These are phyloP conservation scores for Ustilago trichophora DNA, from an alignment of 1,284 basidiomycete genomes.

Conservation along the genomic window DNA sequence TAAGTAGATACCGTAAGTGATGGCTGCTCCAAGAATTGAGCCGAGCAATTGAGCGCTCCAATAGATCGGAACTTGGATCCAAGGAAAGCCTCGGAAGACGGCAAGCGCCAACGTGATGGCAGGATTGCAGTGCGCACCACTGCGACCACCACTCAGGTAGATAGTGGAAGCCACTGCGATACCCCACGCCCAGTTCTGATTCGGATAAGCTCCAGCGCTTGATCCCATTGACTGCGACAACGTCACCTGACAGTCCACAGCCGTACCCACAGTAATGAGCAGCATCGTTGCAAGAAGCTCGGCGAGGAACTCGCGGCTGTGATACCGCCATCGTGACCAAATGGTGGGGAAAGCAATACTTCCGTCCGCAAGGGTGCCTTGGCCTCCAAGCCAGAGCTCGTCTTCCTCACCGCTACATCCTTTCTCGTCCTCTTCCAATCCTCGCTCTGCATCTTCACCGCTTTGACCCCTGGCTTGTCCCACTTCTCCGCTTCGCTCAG, in stretches of 20 bases:
- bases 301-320: conserved; percentile 27
- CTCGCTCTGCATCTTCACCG: background rate
- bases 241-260: conserved; percentile 57
- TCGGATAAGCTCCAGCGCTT: conserved; percentile 31
- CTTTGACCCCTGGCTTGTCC: background rate
- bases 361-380: conserved; percentile 14
- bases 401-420: background rate
- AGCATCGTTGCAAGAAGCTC: conserved; percentile 31
- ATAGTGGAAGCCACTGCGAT: conserved; percentile 52
- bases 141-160: conserved; percentile 55
- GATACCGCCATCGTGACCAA: conserved; percentile 24
- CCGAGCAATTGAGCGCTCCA: conserved; percentile 78
- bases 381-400: conserved; percentile 20
- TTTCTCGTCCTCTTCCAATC: background rate
- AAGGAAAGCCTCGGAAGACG: conserved; percentile 78
- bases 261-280: conserved; percentile 53
- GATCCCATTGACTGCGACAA: conserved; percentile 37
- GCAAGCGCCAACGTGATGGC: conserved; percentile 74
- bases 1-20: conserved; percentile 80
- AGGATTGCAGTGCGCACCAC: conserved; percentile 51
- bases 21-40: conserved; percentile 74
- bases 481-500: background rate
- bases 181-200: conserved; percentile 56
- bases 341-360: conserved; percentile 20
- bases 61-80: conserved; percentile 79